Evolutionary conservation across 2,329 filamentous ascomycete genomes (phyloP), one percentile per base, ranked within the genome.

Genomic region (Pestalotiopsis sp.): DNA sequence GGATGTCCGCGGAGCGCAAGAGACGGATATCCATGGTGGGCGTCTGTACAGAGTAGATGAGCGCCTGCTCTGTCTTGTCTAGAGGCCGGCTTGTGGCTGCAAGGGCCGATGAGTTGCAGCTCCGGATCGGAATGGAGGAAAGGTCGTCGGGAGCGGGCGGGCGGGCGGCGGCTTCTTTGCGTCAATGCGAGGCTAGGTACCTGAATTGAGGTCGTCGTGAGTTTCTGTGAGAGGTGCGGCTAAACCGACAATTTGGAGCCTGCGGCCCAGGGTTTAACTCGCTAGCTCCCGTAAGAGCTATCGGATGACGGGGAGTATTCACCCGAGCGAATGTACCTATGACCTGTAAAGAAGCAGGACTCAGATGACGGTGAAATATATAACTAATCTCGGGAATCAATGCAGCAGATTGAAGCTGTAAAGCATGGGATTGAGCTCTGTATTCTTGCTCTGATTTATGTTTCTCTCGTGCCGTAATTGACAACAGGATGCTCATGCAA

Each of bases 1-100:
- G 94, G 73, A 97, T 93, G 83, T 97, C 94, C 72, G 90, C 92
- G 72, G 94, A 86, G 74, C 90, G 91, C 74, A 99, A 90, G 72
- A 96, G 86, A 73, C 95, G 92, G 83, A 99, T 97, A 84, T 97
- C 94, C 94, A 97, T 98, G 81, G 71, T 83, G 82, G 63, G 25
- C 57, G 38, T 59, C 14, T 67, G 17, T 20, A 7, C n/a, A n/a
- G n/a, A n/a, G n/a, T n/a, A n/a, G 11, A 38, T 25, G 39, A 39
- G 27, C 31, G 36, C 13, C 25, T 9, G 61, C 31, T 23, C 17
- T 20, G 23, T 36, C n/a, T 25, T 41, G 25, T 36, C 6, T 27
- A n/a, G 20, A n/a, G 20, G 39, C 13, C 41, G 61, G 27, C 20
- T 52, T 13, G 23, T 41, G 20, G 61, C 45, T 41, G 61, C 59